These are phyloP conservation scores for Leishmania tarentolae DNA, from an alignment of 208 protist genomes.

Conservation along the genomic window DNA sequence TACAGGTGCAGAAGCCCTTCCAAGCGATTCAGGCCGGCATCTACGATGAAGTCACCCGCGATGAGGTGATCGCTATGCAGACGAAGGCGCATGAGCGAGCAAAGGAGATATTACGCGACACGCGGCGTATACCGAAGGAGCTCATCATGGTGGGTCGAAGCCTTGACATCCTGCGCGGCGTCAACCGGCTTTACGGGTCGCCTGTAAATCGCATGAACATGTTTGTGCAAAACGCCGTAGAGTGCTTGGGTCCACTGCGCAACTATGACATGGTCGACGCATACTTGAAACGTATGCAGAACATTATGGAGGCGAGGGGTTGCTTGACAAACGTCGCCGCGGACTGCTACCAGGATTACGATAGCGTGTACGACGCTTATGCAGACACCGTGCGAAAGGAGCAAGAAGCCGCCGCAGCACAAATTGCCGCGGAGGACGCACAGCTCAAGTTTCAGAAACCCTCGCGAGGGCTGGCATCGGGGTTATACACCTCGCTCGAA, in stretches of 20 bases:
- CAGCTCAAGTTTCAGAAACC: not conserved
- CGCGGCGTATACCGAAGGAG: conserved; percentile 68
- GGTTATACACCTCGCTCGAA: conserved; percentile 7
- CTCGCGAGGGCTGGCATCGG: not conserved
- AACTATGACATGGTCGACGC: conserved; percentile 56
- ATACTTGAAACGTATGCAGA: conserved; percentile 48
- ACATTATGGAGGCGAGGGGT: conserved; percentile 11
- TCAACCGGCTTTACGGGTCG: conserved; percentile 83
- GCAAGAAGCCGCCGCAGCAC: conserved; percentile 40
- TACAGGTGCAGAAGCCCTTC: conserved; percentile 81
- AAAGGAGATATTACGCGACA: conserved; percentile 53
- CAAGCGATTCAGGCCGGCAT: conserved; percentile 48
- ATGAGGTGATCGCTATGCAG: conserved; percentile 71
- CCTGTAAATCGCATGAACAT: conserved; percentile 84
- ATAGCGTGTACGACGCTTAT: conserved; percentile 54
- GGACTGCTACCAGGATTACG: conserved; percentile 27
- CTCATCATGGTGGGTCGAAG: conserved; percentile 72
- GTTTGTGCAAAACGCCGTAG: conserved; percentile 65
- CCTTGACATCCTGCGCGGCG: conserved; percentile 79
- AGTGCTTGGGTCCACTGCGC: conserved; percentile 56
- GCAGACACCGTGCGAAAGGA: conserved; percentile 32
- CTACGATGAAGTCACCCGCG: conserved; percentile 63
- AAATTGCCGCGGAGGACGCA: conserved; percentile 32
- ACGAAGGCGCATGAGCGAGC: conserved; percentile 37
- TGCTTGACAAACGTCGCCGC: conserved; percentile 1